Evolutionary conservation across 768 basidiomycete species (phyloP).

Genomic region (Mycena albidolilacea): DNA sequence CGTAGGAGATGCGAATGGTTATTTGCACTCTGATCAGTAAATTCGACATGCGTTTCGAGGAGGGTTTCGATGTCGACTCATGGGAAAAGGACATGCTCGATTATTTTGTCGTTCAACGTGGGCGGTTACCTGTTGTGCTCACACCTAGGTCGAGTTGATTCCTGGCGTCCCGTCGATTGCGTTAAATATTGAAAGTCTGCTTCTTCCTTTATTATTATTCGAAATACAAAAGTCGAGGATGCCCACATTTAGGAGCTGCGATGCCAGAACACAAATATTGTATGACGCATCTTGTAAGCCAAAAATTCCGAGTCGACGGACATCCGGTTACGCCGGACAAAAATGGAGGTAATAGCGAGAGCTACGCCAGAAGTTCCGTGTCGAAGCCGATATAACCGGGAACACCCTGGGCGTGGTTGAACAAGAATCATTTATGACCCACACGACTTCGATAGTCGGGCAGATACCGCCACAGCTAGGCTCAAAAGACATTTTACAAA

Average conservation of each 20-base stretch:
- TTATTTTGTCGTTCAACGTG: constrained; percentile 50
- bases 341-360: constrained; percentile 8
- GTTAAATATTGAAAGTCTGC: neutral
- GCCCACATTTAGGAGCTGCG: neutral
- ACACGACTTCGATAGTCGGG: no score
- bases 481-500: no score
- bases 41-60: constrained; percentile 50
- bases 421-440: no score
- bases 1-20: constrained; percentile 52
- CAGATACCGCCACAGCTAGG: no score
- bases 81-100: constrained; percentile 50
- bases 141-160: constrained; percentile 6
- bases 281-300: neutral
- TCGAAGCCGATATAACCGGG: constrained; percentile 7
- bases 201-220: neutral
- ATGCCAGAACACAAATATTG: neutral
- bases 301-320: constrained; percentile 18
- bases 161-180: neutral
- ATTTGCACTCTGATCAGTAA: constrained; percentile 46
- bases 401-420: no score
- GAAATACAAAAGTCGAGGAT: neutral
- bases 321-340: constrained; percentile 13
- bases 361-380: constrained; percentile 17
- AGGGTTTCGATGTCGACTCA: constrained; percentile 40
- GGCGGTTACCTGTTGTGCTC: constrained; percentile 45